These are phyloP conservation scores for Dendrobium catenatum DNA, from an alignment of 106 monocot genomes.

Conservation along the genomic window DNA sequence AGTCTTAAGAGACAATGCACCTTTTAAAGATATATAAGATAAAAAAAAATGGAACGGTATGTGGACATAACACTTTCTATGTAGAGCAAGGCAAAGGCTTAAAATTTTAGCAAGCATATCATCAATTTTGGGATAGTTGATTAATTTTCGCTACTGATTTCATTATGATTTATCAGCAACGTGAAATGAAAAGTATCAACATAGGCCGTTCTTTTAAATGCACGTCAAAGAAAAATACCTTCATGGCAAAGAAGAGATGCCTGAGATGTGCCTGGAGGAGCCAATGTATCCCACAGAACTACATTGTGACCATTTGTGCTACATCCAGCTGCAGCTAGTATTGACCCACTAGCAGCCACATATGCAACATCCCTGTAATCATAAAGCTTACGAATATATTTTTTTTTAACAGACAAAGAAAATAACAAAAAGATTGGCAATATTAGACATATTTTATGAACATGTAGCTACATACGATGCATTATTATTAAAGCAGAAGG, in stretches of 20 bases:
- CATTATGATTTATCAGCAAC: background rate
- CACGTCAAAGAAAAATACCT: conserved; percentile 40
- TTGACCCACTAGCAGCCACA: conserved; percentile 74
- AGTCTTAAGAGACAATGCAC: background rate
- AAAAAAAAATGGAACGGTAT: no score
- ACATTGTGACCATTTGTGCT: conserved; percentile 69
- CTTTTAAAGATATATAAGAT: background rate
- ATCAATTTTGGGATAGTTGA: background rate
- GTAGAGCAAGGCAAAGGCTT: no score
- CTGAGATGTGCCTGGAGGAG: conserved; percentile 71
- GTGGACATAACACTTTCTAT: no score
- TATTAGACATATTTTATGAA: background rate
- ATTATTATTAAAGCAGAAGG: conserved; percentile 68
- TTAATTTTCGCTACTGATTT: background rate
- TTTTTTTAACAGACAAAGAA: background rate
- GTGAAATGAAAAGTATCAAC: background rate
- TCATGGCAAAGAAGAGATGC: conserved; percentile 89
- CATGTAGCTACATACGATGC: conserved; percentile 63
- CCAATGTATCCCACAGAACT: conserved; percentile 90
- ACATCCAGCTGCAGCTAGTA: conserved; percentile 85
- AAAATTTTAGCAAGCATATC: background rate
- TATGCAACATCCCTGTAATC: conserved; percentile 72
- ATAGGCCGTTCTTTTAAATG: background rate
- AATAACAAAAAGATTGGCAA: background rate
- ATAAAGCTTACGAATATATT: conserved; percentile 1